A percentile compares a stretch with the other conserved stretches of the same genome.
Evolutionary conservation across 78 protist species (phyloP).

Genomic region (Dictyostelium capitatum): DNA sequence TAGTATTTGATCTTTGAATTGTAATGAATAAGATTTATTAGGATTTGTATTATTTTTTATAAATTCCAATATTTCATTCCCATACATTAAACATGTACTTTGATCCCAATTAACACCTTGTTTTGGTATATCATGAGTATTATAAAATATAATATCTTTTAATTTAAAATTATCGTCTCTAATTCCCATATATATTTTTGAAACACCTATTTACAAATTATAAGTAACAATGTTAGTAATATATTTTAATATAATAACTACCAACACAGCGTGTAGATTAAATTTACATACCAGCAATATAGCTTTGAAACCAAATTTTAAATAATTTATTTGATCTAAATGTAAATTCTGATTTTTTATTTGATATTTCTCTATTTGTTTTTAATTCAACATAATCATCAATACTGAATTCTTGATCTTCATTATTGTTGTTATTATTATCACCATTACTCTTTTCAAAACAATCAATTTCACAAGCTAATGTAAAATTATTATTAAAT

Average conservation of each 20-base stretch:
- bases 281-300: background rate
- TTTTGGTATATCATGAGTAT: background rate
- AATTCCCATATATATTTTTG: background rate
- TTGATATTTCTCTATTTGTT: background rate
- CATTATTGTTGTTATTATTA: background rate
- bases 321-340: slow-evolving; percentile 2
- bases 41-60: background rate
- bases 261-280: too few species aligned
- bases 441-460: background rate
- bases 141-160: background rate
- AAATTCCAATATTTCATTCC: slow-evolving; percentile 4
- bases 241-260: too few species aligned
- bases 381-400: slow-evolving; percentile 5
- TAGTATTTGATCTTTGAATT: background rate
- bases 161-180: background rate
- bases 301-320: background rate
- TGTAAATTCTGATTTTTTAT: background rate
- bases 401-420: background rate
- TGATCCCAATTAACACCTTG: background rate
- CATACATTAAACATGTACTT: background rate
- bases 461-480: slow-evolving; percentile 28
- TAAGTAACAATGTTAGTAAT: background rate
- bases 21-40: background rate
- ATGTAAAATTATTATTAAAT: slow-evolving; percentile 10
- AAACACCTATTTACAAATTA: background rate